Percentiles rank a stretch among this genome's conserved stretches.
These are phyloP conservation scores for Aspergillus japonicus DNA, from an alignment of 2,329 filamentous ascomycete genomes.

Conservation along the genomic window DNA sequence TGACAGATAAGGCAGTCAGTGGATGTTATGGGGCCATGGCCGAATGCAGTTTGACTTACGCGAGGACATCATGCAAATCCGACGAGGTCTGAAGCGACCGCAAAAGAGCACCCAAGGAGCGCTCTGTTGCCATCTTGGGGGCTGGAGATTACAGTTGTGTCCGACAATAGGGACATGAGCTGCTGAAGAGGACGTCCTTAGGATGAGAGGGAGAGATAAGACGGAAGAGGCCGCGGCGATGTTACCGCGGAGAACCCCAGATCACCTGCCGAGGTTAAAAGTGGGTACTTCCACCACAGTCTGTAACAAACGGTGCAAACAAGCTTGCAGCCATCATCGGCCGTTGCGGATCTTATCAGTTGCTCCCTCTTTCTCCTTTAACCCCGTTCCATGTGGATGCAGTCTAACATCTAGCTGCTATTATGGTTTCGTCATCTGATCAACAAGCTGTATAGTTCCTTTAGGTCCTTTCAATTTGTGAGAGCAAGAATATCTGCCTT, in stretches of 20 bases:
- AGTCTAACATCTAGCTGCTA: constrained; percentile 5
- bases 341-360: constrained; percentile 4
- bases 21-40: constrained; percentile 5
- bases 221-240: background rate
- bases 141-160: background rate
- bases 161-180: constrained; percentile 7
- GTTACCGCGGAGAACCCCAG: constrained; percentile 33
- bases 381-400: background rate
- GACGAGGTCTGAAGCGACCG: constrained; percentile 60
- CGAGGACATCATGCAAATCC: constrained; percentile 58
- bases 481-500: background rate
- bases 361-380: background rate
- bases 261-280: constrained; percentile 35
- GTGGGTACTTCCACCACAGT: background rate
- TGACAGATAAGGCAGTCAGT: constrained; percentile 25
- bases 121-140: constrained; percentile 56
- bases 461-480: too few relatives aligned
- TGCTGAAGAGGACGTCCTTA: background rate
- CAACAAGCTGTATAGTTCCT: background rate
- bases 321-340: background rate
- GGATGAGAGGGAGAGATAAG: background rate
- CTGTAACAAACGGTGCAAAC: constrained; percentile 37
- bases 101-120: constrained; percentile 59
- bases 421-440: constrained; percentile 5
- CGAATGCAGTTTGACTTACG: constrained; percentile 41